These are phyloP conservation scores for Cyamopsis tetragonoloba DNA, from an alignment of 306 rosid species.

Conservation along the genomic window DNA sequence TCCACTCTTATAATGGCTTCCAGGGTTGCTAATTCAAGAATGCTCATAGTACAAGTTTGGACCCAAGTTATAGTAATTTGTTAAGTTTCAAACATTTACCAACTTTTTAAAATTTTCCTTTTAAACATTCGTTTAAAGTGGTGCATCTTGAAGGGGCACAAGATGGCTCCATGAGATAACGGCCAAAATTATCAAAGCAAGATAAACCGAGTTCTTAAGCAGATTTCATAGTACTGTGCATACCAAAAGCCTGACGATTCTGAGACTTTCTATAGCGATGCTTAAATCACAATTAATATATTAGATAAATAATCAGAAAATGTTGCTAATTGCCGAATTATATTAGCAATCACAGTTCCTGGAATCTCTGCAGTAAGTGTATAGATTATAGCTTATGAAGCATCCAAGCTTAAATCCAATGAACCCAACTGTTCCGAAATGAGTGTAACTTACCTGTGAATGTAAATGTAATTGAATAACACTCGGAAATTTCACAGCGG, in stretches of 20 bases:
- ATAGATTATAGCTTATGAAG: background rate
- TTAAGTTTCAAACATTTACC: background rate
- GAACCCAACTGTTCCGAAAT: background rate
- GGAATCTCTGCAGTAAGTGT: background rate
- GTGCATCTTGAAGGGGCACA: background rate
- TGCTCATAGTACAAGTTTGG: background rate
- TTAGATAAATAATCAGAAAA: background rate
- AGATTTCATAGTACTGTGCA: background rate
- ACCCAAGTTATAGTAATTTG: too few species aligned
- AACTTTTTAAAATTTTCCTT: background rate
- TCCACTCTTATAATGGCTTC: too few species aligned
- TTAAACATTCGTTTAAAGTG: background rate
- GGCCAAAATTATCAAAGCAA: background rate
- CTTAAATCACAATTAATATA: background rate
- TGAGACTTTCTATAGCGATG: background rate
- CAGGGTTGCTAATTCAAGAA: background rate
- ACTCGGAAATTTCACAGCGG: background rate
- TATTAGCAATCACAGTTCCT: background rate
- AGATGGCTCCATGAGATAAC: background rate
- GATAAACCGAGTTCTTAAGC: background rate
- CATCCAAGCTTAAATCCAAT: background rate
- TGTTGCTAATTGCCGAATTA: background rate
- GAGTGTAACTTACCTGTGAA: background rate
- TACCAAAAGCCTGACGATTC: background rate
- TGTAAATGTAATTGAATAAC: background rate